phyloP scores from a whole-genome alignment of 768 basidiomycete genomes.

The Pleurotus djamor region DNA sequence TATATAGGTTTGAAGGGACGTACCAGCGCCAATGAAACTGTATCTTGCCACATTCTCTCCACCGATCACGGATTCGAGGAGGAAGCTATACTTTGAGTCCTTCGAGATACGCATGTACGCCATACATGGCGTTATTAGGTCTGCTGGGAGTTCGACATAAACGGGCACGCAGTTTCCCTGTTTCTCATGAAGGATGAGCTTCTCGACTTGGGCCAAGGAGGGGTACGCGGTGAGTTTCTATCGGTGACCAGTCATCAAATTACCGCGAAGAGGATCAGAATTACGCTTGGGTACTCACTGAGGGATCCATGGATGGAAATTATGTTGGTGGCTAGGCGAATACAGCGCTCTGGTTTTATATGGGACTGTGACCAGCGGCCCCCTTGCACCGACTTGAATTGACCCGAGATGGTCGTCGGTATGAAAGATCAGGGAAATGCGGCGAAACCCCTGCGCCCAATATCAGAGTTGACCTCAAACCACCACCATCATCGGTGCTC shows the following conservation, averaged over 20 bases:
- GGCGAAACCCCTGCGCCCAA: neutral
- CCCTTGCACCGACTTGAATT: neutral
- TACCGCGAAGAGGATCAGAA: neutral
- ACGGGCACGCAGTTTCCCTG: conserved; percentile 92
- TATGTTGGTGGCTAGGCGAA: neutral
- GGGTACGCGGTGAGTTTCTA: conserved; percentile 72
- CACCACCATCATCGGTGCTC: neutral
- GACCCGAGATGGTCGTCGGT: neutral
- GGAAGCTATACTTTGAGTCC: conserved; percentile 91
- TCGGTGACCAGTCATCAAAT: neutral
- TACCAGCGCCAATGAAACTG: conserved; percentile 95
- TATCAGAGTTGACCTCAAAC: neutral
- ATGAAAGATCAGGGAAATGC: neutral
- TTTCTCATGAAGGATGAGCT: conserved; percentile 77
- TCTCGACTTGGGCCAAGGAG: conserved; percentile 68
- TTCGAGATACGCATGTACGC: conserved; percentile 93
- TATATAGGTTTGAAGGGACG: conserved; percentile 12
- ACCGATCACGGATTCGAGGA: conserved; percentile 89
- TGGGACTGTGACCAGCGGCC: neutral
- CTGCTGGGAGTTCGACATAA: conserved; percentile 90
- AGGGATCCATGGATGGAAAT: conserved; percentile 41
- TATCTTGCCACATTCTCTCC: conserved; percentile 93
- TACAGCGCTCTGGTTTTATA: neutral
- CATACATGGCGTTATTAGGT: conserved; percentile 95
- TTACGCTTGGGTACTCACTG: conserved; percentile 28